Conservation (phyloP, 169 alveolate species). For the Eimeria mitis region DNA sequence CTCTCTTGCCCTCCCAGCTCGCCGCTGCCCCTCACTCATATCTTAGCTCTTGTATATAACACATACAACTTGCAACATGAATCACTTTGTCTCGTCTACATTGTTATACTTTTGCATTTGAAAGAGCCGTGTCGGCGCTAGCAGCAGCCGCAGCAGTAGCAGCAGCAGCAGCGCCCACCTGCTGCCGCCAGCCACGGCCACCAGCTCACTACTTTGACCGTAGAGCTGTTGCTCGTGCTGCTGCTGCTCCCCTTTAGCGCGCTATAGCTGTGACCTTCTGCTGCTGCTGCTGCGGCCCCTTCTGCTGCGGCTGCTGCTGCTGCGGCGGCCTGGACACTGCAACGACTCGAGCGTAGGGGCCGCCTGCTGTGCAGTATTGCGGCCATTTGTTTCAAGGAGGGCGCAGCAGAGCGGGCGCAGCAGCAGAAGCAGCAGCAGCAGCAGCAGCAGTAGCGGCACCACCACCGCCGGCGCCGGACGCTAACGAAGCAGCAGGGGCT, state of each 20-base stretch:
- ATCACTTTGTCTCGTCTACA: background rate
- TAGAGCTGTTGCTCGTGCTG: background rate
- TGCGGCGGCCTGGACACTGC: too few species aligned
- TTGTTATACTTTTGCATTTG: background rate
- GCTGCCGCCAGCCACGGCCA: background rate
- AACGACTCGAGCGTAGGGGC: too few species aligned
- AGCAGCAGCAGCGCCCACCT: background rate
- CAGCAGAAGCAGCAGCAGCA: background rate
- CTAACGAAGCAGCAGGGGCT: constrained; percentile 6
- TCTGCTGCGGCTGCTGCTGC: constrained; percentile 23
- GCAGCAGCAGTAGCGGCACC: constrained; percentile 16
- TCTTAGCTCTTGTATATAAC: too few species aligned
- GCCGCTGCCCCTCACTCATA: background rate
- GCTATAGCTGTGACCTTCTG: background rate
- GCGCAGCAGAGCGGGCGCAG: too few species aligned
- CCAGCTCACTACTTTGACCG: background rate
- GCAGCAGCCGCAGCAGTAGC: constrained; percentile 15
- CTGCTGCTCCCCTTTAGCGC: background rate
- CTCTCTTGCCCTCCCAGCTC: background rate
- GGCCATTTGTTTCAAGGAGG: background rate
- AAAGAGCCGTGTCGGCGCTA: background rate
- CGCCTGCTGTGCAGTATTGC: background rate
- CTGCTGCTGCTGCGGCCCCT: background rate
- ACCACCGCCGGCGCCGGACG: too few species aligned
- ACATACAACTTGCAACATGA: too few species aligned